Evolutionary conservation across 768 basidiomycete genomes (phyloP), one percentile per base, ranked within the genome.

Genomic region (Xerocomellus intermedius): DNA sequence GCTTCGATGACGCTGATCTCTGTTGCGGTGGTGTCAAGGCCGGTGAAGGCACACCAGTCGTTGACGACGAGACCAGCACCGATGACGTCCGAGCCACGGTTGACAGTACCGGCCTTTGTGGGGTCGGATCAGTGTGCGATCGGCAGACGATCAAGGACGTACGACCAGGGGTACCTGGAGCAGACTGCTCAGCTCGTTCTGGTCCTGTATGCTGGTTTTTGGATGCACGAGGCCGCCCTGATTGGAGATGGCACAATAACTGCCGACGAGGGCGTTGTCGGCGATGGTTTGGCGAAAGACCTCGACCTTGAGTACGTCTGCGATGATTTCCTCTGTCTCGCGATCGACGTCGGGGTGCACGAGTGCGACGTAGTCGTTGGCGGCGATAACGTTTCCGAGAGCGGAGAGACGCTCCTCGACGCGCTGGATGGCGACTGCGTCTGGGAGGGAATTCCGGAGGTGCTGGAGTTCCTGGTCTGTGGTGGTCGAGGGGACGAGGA

Each of bases 41-140:
- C 97, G n/a, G 94, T 94, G 74, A 98, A 98, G 10, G 97, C 97
- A 75, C 91, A 93, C 97, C 97, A 98, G 71, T 98, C 97, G 66
- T 99, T 99, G 54, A 98, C 97, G 52, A 99, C 94, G 33, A 98
- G 80, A 30, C 97, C 97, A 9, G 96, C 97, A 30, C 97, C 97
- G 60, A 99, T 87, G 36, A 98, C 94, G 65, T 98, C 97, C 44
- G 94, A 97, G 65, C 97, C 97, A 69, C 97, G 87, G 74, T 98
- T 99, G 56, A 99, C 94, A 4, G 97, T 98, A 22, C 97, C 97
- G 48, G 97, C 94, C 94, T 96, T 13, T 58, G 5, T 9, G 46
- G 5, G 8, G 35, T 56, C 36, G 62, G 55, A 50, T 14, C n/a
- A n/a, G 13, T 10, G 32, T 3, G 14, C 2, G 6, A 42, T 35